Base-by-base conservation (phyloP, 179 eudicot genomes). In the Nepenthes alata region DNA sequence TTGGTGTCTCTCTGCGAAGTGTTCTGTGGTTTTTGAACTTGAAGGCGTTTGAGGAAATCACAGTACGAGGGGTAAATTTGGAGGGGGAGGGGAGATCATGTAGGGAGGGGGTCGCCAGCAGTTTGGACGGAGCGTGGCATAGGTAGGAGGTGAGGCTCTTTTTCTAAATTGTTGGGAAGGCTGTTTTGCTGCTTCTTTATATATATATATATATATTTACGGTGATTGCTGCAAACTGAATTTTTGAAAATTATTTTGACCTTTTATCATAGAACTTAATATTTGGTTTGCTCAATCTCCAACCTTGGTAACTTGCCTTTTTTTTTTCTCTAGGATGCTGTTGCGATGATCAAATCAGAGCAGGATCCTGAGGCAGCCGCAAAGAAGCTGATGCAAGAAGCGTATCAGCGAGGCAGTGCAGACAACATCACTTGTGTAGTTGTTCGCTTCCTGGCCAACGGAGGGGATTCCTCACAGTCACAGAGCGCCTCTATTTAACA, bases 361-460 rank as follows among this genome's bases (percentile, higher is more conserved):
- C 70, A 71, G 70, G 95, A 87, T 64, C 80, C 98, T 5, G 98
- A 93, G 70, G 89, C 80, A 37, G 98, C 96, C 10, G 95, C 98
- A 7, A 86, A 83, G 71, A 85, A 78, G 72, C 83, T 93, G 68
- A 80, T 93, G 93, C 85, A 89, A 66, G 98, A 89, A 75, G 96
- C 98, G 48, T 78, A 74, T 66, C 96, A 86, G 66, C 78, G 97
- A 70, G 98, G 98, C 53, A 93, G 98, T 64, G 95, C 87, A 9
- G 98, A 93, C 71, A 89, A 93, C 74, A 93, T 87, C 53, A 89
- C 98, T 8, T 74, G 80, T 63, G 90, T 93, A 0, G 93, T 89
- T 0, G 98, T 89, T 11, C 88, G 95, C 34, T 93, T 93, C 74
- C 69, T 85, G 64, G 78, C 58, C 4, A 66, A 69, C 44, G 53